These are phyloP conservation scores for Trichoderma sp. DNA, from an alignment of 2,329 filamentous ascomycete species.

Conservation along the genomic window DNA sequence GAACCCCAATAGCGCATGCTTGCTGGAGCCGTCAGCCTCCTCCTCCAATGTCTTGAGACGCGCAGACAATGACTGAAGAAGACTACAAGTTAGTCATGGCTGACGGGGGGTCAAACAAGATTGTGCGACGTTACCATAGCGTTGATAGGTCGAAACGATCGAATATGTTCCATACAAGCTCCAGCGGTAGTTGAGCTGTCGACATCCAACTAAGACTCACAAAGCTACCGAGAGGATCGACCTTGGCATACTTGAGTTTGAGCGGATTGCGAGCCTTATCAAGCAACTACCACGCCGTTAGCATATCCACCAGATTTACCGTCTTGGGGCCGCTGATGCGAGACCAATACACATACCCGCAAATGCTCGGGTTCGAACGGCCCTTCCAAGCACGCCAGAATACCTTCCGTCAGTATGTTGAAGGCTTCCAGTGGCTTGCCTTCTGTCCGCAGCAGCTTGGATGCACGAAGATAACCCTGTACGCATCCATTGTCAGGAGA, in stretches of 20 bases:
- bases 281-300: conserved; percentile 38
- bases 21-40: conserved; percentile 36
- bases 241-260: conserved; percentile 39
- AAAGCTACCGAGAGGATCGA: conserved; percentile 40
- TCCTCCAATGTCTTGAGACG: conserved; percentile 42
- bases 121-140: conserved; percentile 35
- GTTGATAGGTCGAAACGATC: conserved; percentile 40
- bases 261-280: conserved; percentile 41
- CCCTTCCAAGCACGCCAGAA: conserved; percentile 39
- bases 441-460: conserved; percentile 44
- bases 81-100: background rate
- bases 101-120: too few species aligned
- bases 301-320: background rate
- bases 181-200: conserved; percentile 37
- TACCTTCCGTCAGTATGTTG: conserved; percentile 45
- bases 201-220: conserved; percentile 14
- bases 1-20: conserved; percentile 40
- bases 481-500: conserved; percentile 13
- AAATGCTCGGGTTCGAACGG: conserved; percentile 1
- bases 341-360: conserved; percentile 1
- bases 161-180: conserved; percentile 44
- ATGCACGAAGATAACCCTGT: conserved; percentile 48
- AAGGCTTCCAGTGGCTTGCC: conserved; percentile 46
- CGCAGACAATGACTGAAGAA: conserved; percentile 37
- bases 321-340: background rate